Percentiles rank a stretch among this genome's conserved stretches.
Evolutionary conservation across 1,139 yeast genomes (phyloP).

Genomic region (Suhomyces panamericanus): DNA sequence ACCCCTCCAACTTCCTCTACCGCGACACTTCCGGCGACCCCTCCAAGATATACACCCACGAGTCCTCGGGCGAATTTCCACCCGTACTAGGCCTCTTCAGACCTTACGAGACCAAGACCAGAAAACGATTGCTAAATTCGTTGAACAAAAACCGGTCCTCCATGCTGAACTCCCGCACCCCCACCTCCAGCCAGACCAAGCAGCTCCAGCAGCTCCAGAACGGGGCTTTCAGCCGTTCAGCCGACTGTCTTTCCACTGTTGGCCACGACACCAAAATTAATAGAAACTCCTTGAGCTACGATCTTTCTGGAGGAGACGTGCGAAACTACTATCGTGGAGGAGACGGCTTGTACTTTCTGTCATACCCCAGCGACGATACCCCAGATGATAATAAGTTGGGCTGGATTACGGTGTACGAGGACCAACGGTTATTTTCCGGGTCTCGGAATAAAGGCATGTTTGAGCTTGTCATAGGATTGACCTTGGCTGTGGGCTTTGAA

Average conservation of each 20-base stretch:
- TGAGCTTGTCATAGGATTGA: conserved; percentile 54
- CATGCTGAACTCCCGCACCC: not conserved
- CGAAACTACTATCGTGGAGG: conserved; percentile 47
- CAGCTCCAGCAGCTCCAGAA: conserved; percentile 7
- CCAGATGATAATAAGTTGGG: conserved; percentile 62
- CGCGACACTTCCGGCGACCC: conserved; percentile 23
- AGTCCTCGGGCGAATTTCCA: conserved; percentile 27
- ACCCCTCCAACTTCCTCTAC: conserved; percentile 23
- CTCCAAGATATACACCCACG: conserved; percentile 35
- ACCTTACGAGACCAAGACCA: conserved; percentile 50
- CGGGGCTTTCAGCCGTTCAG: conserved; percentile 5
- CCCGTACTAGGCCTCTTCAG: conserved; percentile 53
- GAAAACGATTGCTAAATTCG: conserved; percentile 38
- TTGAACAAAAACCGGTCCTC: conserved; percentile 18
- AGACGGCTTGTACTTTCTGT: conserved; percentile 52
- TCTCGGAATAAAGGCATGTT: conserved; percentile 43
- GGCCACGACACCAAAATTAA: conserved; percentile 5
- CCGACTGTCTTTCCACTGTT: conserved; percentile 7
- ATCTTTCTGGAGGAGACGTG: conserved; percentile 32
- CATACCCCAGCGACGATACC: conserved; percentile 55
- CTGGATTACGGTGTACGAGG: conserved; percentile 63
- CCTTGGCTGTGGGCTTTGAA: conserved; percentile 56
- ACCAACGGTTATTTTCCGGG: conserved; percentile 26
- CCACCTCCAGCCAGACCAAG: not conserved
- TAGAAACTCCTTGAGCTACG: conserved; percentile 13